phyloP scores from a whole-genome alignment of 2,329 filamentous ascomycete species.

The Aspergillus intermedius region DNA sequence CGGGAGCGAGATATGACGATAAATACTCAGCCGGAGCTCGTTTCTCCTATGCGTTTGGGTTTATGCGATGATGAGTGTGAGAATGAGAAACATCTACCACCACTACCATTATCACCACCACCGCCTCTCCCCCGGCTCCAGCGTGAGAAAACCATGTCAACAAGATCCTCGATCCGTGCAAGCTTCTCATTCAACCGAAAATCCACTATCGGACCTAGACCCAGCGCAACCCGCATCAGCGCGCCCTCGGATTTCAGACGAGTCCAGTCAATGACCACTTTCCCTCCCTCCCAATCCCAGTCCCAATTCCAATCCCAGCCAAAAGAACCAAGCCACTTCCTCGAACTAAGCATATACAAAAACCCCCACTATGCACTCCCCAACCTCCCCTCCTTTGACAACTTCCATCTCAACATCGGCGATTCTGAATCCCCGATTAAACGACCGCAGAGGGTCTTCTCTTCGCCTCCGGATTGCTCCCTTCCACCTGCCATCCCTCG shows the following conservation, averaged over 20 bases:
- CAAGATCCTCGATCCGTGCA: constrained; percentile 34
- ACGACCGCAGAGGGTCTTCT: constrained; percentile 29
- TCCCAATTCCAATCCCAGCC: constrained; percentile 6
- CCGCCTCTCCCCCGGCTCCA: constrained; percentile 14
- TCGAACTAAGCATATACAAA: constrained; percentile 43
- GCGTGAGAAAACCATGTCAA: constrained; percentile 32
- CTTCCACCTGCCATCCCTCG: constrained; percentile 4
- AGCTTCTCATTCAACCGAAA: constrained; percentile 35
- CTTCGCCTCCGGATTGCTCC: constrained; percentile 14
- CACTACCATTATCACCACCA: constrained; percentile 30
- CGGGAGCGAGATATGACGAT: constrained; percentile 35
- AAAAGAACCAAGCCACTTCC: constrained; percentile 34
- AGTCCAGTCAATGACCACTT: constrained; percentile 23
- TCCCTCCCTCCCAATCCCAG: constrained; percentile 4
- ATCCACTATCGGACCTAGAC: constrained; percentile 26
- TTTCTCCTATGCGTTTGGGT: constrained; percentile 41
- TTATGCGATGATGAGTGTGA: constrained; percentile 35
- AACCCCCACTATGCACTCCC: constrained; percentile 37
- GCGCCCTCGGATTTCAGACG: constrained; percentile 38
- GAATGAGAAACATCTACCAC: constrained; percentile 20
- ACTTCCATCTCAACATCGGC: constrained; percentile 21
- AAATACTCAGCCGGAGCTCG: constrained; percentile 41
- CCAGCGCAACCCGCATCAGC: constrained; percentile 19
- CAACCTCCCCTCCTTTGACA: constrained; percentile 39
- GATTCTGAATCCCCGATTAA: constrained; percentile 15